Percentiles rank a stretch among this genome's conserved stretches.
Evolutionary conservation across 1,284 basidiomycete species (phyloP).

Genomic region (Sporisorium sorghi): DNA sequence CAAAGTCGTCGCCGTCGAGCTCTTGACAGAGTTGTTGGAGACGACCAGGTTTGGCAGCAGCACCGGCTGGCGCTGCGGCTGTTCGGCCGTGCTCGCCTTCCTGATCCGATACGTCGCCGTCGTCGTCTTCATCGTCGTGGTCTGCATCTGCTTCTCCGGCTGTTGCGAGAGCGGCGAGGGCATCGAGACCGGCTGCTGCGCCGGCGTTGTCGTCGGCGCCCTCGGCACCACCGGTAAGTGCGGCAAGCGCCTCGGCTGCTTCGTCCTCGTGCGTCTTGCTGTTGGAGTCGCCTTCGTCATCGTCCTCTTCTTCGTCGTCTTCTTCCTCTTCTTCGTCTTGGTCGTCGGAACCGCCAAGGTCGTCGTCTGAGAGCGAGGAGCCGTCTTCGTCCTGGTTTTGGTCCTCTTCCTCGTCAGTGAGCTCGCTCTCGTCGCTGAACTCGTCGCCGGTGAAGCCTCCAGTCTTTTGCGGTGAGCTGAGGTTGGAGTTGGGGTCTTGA

Average conservation of each 20-base stretch:
- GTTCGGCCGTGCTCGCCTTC: slow-evolving; percentile 25
- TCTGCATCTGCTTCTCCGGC: slow-evolving; percentile 28
- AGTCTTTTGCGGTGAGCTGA: slow-evolving; percentile 53
- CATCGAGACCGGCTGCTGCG: slow-evolving; percentile 55
- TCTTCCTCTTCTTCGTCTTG: slow-evolving; percentile 47
- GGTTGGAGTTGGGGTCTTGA: slow-evolving; percentile 40
- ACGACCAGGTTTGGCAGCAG: slow-evolving; percentile 27
- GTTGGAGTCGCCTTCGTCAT: slow-evolving; percentile 27
- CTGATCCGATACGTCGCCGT: slow-evolving; percentile 32
- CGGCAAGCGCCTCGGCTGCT: slow-evolving; percentile 57
- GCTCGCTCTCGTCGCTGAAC: slow-evolving; percentile 62
- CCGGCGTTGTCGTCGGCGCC: slow-evolving; percentile 19
- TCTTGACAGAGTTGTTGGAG: slow-evolving; percentile 36
- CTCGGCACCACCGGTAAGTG: slow-evolving; percentile 47
- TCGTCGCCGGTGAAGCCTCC: slow-evolving; percentile 53
- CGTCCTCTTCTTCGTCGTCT: slow-evolving; percentile 33
- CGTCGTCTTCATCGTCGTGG: slow-evolving; percentile 40
- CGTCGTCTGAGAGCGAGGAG: slow-evolving; percentile 46
- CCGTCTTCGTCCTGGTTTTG: slow-evolving; percentile 48
- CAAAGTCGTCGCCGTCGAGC: slow-evolving; percentile 39
- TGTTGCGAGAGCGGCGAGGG: slow-evolving; percentile 59
- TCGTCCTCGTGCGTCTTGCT: slow-evolving; percentile 55
- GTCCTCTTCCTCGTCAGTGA: slow-evolving; percentile 55
- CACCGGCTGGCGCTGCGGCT: slow-evolving; percentile 4
- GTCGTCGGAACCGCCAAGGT: slow-evolving; percentile 47